Base-by-base conservation (phyloP, 768 basidiomycete species). In the Erythrobasidium yunnanense region DNA sequence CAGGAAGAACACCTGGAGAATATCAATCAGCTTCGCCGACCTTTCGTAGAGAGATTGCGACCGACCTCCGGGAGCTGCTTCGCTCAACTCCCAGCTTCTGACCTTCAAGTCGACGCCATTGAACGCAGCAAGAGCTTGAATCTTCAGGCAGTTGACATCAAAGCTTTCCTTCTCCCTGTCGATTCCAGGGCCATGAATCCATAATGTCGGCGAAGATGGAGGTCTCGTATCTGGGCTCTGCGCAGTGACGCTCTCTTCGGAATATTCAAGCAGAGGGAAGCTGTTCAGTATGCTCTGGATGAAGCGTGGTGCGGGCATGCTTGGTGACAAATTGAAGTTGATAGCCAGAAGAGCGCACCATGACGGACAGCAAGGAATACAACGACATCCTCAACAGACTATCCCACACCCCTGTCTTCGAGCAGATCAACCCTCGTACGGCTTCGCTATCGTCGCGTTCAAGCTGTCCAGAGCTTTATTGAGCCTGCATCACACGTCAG, bases 391-490 rank as follows among this genome's bases (percentile, higher is more conserved):
- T 25, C 38, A 42, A 42, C 11, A 42, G n/a, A n/a, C 11, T 42
- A 42, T 11, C 38, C 38, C 11, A 42, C 11, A 11, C 38, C 11
- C 38, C n/a, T 11, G 11, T 42, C 38, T 11, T 42, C 38, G n/a
- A 42, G 38, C 38, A 42, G 38, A 42, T 11, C 38, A 58, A 18
- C 22, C 32, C 56, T 58, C 45, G 7, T 34, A 46, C 20, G 60
- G 60, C 23, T 29, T n/a, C 30, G 49, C 46, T 22, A 63, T 33
- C 2, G 45, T 63, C 7, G 51, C 47, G 57, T 62, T 68, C 17
- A 68, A 45, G 20, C 35, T 29, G 20, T 68, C 62, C 7, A 68
- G 33, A 4, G 67, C 67, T 46, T 68, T 68, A 35, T 68, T 68
- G 3, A 68, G 35, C 35, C 66, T 67, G 66, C 7, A 47, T 3